Conservation (phyloP, 257 asterid genomes). For the Nicotiana benthamiana region DNA sequence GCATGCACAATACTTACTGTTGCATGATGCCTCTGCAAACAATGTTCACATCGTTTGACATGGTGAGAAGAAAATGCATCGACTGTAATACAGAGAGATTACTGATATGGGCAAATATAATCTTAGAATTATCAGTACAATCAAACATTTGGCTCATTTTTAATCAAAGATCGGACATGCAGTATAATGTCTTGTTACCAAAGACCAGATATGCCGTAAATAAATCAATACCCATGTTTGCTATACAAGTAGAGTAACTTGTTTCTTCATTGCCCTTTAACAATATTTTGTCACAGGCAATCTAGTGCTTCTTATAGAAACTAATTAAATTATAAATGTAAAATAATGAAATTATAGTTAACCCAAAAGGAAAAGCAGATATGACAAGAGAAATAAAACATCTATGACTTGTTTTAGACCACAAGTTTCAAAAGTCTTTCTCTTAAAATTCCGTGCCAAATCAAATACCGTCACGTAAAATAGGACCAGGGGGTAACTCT, state of each 20-base stretch:
- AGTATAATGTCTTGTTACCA: not conserved
- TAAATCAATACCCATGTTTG: not conserved
- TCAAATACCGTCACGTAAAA: too few relatives aligned
- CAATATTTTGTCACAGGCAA: not conserved
- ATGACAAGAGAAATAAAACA: not conserved
- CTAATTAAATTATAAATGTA: not conserved
- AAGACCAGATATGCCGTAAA: not conserved
- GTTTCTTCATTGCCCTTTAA: not conserved
- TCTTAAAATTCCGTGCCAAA: too few relatives aligned
- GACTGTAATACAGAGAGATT: not conserved
- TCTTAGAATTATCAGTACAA: not conserved
- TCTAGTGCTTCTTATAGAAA: not conserved
- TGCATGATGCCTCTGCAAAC: conserved; percentile 81
- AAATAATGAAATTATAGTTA: not conserved
- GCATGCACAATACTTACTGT: conserved; percentile 69
- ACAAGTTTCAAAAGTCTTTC: too few relatives aligned
- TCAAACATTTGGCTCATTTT: not conserved
- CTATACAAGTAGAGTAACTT: not conserved
- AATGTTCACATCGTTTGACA: not conserved
- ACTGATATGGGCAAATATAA: not conserved
- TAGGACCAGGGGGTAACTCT: too few relatives aligned
- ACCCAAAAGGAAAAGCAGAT: not conserved
- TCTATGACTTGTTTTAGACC: too few relatives aligned
- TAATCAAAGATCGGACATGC: not conserved
- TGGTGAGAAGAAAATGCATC: not conserved